A percentile compares a stretch with the other conserved stretches of the same genome.
phyloP scores from a whole-genome alignment of 257 asterid genomes.

The Nicotiana otophora region DNA sequence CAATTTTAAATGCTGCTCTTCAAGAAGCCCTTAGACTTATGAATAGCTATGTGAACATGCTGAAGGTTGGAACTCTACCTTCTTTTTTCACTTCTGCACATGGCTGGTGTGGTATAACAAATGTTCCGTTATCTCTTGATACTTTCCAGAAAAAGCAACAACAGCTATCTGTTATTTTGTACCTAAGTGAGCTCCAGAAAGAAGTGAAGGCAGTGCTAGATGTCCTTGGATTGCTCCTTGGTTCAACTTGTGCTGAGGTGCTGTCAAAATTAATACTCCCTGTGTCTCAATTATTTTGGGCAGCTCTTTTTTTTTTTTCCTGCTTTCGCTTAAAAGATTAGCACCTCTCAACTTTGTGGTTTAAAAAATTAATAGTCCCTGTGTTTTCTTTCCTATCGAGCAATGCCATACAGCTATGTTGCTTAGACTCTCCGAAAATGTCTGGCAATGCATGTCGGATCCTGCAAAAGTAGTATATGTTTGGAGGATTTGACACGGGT shows the following conservation, averaged over 20 bases:
- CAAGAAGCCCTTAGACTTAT: constrained; percentile 54
- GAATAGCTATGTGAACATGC: constrained; percentile 13
- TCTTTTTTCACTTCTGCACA: background rate
- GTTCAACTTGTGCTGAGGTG: constrained; percentile 10
- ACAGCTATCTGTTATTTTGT: background rate
- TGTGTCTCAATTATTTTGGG: background rate
- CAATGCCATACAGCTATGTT: background rate
- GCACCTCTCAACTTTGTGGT: background rate
- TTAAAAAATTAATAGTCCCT: no score
- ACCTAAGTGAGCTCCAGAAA: no score
- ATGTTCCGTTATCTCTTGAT: background rate
- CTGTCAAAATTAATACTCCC: background rate
- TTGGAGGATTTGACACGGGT: no score
- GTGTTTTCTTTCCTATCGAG: background rate
- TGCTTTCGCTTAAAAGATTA: background rate
- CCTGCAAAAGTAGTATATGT: no score
- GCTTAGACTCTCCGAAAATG: no score
- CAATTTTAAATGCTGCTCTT: constrained; percentile 50
- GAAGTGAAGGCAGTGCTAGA: background rate
- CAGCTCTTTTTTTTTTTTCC: background rate
- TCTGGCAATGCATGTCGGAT: no score
- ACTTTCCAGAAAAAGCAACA: constrained; percentile 13
- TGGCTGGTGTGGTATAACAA: background rate
- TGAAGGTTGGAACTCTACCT: constrained; percentile 9
- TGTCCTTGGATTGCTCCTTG: background rate